Base-by-base conservation (phyloP, 805 yeast genomes). In the Candida tibetensis region DNA sequence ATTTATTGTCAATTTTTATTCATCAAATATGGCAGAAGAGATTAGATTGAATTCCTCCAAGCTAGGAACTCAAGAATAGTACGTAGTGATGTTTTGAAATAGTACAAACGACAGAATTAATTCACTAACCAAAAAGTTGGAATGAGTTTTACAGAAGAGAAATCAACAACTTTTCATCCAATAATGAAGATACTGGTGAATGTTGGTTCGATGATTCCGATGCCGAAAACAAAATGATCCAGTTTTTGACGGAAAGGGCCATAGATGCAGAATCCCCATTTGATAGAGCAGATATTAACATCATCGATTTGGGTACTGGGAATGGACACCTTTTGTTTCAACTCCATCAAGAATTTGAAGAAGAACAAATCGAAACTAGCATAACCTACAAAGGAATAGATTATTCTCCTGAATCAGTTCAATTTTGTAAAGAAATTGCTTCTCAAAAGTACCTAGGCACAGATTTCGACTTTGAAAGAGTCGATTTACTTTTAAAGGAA, bases 131-230 rank as follows among this genome's bases (percentile, higher is more conserved):
- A n/a, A n/a, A n/a, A 39, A 74, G 81, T 67, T 91, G 99, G 98
- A 90, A 93, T 60, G 76, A 82, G 37, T 86, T 91, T 59, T 91
- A 91, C 60, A 66, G 77, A 30, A 55, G 77, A 15, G 99, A 91
- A 54, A 75, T 77, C 45, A 51, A 58, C 18, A 91, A 91, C 62
- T 91, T 85, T 52, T 60, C 69, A 28, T 77, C 77, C 19, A 85
- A 91, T 56, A 79, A 84, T 13, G 73, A 82, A 14, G 97, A 93
- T 57, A 81, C 89, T 0, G 99, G 99, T 2, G 98, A 93, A 60
- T 77, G 90, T 58, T 93, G 99, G 99, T 93, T 93, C 60, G 81
- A 85, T 48, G 99, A 93, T 53, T 82, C 85, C n/a, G 89, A 84
- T 52, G 98, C 99, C 0, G 98, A 91, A 55, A 72, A 71, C 42